phyloP scores from a whole-genome alignment of 129 eudicot species.

The Artemisia argyi region DNA sequence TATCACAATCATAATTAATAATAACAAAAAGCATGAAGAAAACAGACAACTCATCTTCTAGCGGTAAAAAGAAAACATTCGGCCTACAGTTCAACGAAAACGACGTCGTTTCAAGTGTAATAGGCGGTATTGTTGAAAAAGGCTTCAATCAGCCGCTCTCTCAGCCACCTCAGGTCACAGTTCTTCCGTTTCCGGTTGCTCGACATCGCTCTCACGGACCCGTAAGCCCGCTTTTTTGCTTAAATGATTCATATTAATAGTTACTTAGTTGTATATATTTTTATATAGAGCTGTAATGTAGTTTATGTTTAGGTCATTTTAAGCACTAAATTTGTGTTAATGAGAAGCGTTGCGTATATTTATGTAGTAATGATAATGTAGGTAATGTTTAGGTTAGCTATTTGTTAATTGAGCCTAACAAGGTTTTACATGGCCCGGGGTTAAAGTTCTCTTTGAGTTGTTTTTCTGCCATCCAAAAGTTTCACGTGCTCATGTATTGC shows the following conservation, averaged over 20 bases:
- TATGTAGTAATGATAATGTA: background rate
- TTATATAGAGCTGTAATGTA: conserved; percentile 3
- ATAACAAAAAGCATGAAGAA: conserved; percentile 24
- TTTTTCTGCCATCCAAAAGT: too few relatives aligned
- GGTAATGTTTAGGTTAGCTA: too few relatives aligned
- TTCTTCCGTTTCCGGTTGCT: conserved; percentile 90
- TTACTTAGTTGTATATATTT: background rate
- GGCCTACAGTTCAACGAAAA: conserved; percentile 38
- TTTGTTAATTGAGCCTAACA: too few relatives aligned
- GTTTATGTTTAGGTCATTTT: background rate
- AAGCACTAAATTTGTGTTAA: too few relatives aligned
- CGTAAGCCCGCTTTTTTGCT: conserved; percentile 39
- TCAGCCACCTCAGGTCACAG: conserved; percentile 77
- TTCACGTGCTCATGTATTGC: too few relatives aligned
- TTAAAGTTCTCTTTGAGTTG: too few relatives aligned
- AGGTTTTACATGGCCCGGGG: too few relatives aligned
- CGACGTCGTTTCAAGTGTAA: conserved; percentile 45
- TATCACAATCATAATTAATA: background rate
- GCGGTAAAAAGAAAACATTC: conserved; percentile 18
- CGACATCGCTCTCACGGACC: conserved; percentile 99
- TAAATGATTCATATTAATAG: too few relatives aligned
- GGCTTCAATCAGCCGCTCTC: conserved; percentile 47
- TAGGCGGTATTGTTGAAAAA: conserved; percentile 89
- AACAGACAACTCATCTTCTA: conserved; percentile 20
- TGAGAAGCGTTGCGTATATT: too few relatives aligned